Evolutionary conservation across 106 monocot species (phyloP), one percentile per base, ranked within the genome.

Genomic region (Acorus calamus): DNA sequence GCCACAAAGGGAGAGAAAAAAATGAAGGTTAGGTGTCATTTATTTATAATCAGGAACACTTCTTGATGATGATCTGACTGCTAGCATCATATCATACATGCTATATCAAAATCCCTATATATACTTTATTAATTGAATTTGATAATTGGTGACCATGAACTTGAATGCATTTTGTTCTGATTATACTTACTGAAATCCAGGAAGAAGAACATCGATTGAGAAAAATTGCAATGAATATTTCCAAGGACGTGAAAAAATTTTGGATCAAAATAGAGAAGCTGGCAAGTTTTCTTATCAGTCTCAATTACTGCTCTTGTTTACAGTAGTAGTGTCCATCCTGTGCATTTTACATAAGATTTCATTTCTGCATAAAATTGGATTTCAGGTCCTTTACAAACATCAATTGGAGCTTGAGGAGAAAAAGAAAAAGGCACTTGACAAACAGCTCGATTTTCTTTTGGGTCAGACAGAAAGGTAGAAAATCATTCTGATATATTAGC

Each of bases 221-320:
- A 74, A 92, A 88, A 81, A 77, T 88, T 49, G 98, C 92, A 6
- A 54, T 83, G 55, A 98, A 86, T 77, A 88, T 98, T 71, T 88
- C 98, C 42, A 98, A 98, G 69, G 98, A 98, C 46, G 92, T 98
- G 66, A 98, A 92, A 70, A 98, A 92, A 56, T 98, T 98, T 57
- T 98, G 98, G 98, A 71, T 73, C 11, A 98, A 98, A 75, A 86
- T 98, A 68, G 98, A 98, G 65, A 98, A 98, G 71, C 77, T 98
- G 85, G 98, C 66, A 76, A 79, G 79, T 78, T 65, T 41, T 53
- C 14, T 13, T 56, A 69, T 53, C 53, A 56, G 6, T 28, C 28
- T 28, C 28, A 59, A 46, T 49, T 66, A 46, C 11, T 46, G 61
- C 9, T 14, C 4, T 46, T 4, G 44, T 3, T 11, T 11, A 2